Conservation (phyloP, 2,329 filamentous ascomycete species). For the Fusarium proliferatum region DNA sequence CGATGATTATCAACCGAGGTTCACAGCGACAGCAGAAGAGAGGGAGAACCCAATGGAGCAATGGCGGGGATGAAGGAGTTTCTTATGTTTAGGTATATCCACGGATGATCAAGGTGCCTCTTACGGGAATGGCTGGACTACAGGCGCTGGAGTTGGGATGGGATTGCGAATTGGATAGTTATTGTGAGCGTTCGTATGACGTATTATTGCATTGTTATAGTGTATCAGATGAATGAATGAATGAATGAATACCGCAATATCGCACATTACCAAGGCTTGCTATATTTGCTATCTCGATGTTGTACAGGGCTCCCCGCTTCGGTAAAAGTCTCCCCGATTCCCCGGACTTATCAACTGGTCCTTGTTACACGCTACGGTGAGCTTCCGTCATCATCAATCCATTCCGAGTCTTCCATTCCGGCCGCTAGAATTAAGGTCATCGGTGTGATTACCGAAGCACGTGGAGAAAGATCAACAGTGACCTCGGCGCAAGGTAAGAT, state of each 20-base stretch:
- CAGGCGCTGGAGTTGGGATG: slow-evolving; percentile 9
- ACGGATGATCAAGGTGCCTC: neutral
- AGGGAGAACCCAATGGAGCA: slow-evolving; percentile 44
- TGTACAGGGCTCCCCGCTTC: slow-evolving; percentile 1
- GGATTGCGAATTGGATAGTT: neutral
- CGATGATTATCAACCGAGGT: slow-evolving; percentile 48
- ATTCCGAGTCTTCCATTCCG: slow-evolving; percentile 8
- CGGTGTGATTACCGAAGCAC: slow-evolving; percentile 36
- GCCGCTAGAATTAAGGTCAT: slow-evolving; percentile 13
- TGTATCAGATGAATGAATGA: slow-evolving; percentile 14
- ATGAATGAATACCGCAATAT: neutral
- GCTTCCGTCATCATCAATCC: slow-evolving; percentile 13
- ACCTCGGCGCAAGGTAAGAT: slow-evolving; percentile 25
- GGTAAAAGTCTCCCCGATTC: slow-evolving; percentile 3
- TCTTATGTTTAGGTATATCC: slow-evolving; percentile 30
- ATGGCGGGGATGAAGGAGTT: slow-evolving; percentile 25
- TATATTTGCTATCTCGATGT: neutral
- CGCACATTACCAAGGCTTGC: neutral
- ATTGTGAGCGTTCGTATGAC: slow-evolving; percentile 1
- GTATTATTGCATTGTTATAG: neutral
- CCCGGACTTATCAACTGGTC: neutral
- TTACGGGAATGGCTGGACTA: slow-evolving; percentile 1
- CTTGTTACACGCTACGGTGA: slow-evolving; percentile 3
- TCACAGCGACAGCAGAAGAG: slow-evolving; percentile 51
- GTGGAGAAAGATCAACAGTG: slow-evolving; percentile 30